Conservation (phyloP, 2,329 filamentous ascomycete species). For the Cadophora gregata region DNA sequence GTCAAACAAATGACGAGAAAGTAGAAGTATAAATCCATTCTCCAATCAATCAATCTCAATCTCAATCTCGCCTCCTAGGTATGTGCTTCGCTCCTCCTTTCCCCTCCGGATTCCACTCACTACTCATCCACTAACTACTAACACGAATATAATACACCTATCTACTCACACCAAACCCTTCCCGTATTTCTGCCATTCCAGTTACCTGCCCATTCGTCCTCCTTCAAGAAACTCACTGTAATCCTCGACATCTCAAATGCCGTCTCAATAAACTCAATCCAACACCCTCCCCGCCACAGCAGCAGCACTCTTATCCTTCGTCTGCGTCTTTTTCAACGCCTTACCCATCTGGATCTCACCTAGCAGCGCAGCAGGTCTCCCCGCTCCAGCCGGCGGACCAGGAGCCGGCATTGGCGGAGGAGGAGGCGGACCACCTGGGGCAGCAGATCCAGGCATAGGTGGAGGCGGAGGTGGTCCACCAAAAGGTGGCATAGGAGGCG, state of each 20-base stretch:
- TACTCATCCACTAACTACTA: not conserved
- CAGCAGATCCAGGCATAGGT: conserved; percentile 42
- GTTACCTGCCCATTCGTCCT: not conserved
- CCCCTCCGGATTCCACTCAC: too few species aligned
- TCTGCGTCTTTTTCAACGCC: conserved; percentile 83
- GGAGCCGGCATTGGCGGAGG: conserved; percentile 40
- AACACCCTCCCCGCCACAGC: conserved; percentile 78
- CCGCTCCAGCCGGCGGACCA: conserved; percentile 47
- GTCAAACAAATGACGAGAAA: too few species aligned
- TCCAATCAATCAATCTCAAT: conserved; percentile 6
- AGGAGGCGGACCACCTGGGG: conserved; percentile 50
- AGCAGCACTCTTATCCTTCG: conserved; percentile 82
- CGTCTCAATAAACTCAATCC: conserved; percentile 33
- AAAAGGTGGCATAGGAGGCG: conserved; percentile 44
- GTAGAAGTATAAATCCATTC: not conserved
- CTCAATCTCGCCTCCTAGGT: conserved; percentile 4
- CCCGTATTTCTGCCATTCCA: too few species aligned
- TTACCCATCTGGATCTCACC: conserved; percentile 83
- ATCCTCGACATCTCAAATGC: not conserved
- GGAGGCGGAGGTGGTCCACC: conserved; percentile 45
- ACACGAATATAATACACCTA: conserved; percentile 22
- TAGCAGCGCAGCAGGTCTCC: conserved; percentile 69
- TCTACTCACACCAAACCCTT: not conserved
- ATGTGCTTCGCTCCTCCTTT: conserved; percentile 1
- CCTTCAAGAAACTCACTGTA: not conserved